Base-by-base conservation (phyloP, 2,329 filamentous ascomycete genomes). In the Fusarium bulbicola region DNA sequence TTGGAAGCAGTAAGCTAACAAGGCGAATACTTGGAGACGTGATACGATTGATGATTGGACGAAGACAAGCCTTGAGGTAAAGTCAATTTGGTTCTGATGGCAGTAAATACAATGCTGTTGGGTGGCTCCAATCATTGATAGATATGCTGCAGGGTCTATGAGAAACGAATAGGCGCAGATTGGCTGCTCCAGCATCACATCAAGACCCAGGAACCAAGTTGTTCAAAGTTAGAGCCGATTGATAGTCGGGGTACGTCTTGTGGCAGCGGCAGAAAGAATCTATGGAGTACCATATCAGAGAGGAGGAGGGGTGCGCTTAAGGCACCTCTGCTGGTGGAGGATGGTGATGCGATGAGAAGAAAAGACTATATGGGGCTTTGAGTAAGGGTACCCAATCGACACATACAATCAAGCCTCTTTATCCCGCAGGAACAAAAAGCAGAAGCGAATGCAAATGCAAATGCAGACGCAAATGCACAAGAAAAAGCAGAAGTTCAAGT, bases 311-410 rank as follows among this genome's bases (percentile, higher is more conserved):
- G 70, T 60, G 73, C 24, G 49, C 47, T 54, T 66, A 63, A 52
- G 58, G 42, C 42, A 49, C 37, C 24, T 66, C 40, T 66, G 32
- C 57, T 65, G 63, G 58, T 59, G 59, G 65, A 62, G 70, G 63
- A 77, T 70, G 76, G 74, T 76, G 77, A 79, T 77, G 76, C 72
- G 73, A 69, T 77, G 73, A 58, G 69, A 64, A 74, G 58, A 63
- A 56, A 71, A 72, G 65, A 66, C 73, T 68, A 69, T 78, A 82
- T 82, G 80, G 80, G 79, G 77, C 79, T 76, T 76, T 68, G 81
- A 77, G 80, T 82, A 82, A 71, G 79, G 80, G 79, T 83, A 82
- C 81, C 81, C 81, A 82, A 82, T 82, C 76, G 78, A 81, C 74
- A 78, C 76, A 80, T 78, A 75, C 70, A 70, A 67, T 63, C 71